phyloP scores from a whole-genome alignment of 768 basidiomycete species.

The Dentipellis fragilis region DNA sequence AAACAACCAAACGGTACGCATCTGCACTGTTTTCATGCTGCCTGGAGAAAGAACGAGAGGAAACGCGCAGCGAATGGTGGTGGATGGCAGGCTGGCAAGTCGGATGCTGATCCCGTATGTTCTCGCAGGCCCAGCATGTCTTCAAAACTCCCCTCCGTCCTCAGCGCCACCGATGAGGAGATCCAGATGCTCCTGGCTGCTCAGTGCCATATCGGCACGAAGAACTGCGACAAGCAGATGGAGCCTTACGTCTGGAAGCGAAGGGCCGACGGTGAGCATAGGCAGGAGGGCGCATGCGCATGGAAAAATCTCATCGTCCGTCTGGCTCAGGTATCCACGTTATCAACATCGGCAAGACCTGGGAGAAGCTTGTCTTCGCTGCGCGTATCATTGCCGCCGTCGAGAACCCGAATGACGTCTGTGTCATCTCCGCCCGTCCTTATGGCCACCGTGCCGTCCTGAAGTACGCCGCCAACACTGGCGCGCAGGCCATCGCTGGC shows the following conservation, averaged over 20 bases:
- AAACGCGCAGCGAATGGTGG: constrained; percentile 18
- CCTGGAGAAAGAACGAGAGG: constrained; percentile 19
- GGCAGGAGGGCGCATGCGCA: background rate
- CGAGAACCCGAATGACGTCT: constrained; percentile 97
- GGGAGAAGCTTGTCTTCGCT: constrained; percentile 98
- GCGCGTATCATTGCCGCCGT: constrained; percentile 96
- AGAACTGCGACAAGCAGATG: constrained; percentile 99
- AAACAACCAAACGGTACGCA: constrained; percentile 32
- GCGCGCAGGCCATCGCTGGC: constrained; percentile 97
- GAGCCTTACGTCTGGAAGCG: constrained; percentile 96
- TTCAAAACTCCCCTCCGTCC: constrained; percentile 89
- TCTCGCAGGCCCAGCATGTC: constrained; percentile 36
- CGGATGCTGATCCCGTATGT: constrained; percentile 26
- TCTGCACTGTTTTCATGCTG: constrained; percentile 7
- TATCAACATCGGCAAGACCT: constrained; percentile 98
- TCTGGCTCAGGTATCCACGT: constrained; percentile 75
- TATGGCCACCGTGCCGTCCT: constrained; percentile 99
- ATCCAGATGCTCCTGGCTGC: constrained; percentile 92
- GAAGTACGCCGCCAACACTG: constrained; percentile 96
- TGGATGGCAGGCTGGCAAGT: constrained; percentile 22
- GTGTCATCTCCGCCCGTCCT: constrained; percentile 95
- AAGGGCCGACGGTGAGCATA: constrained; percentile 79
- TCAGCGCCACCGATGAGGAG: constrained; percentile 95
- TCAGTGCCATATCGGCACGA: constrained; percentile 93
- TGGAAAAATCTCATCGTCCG: constrained; percentile 10